These are phyloP conservation scores for Bipolaris victoriae DNA, from an alignment of 2,329 filamentous ascomycete species.

Conservation along the genomic window DNA sequence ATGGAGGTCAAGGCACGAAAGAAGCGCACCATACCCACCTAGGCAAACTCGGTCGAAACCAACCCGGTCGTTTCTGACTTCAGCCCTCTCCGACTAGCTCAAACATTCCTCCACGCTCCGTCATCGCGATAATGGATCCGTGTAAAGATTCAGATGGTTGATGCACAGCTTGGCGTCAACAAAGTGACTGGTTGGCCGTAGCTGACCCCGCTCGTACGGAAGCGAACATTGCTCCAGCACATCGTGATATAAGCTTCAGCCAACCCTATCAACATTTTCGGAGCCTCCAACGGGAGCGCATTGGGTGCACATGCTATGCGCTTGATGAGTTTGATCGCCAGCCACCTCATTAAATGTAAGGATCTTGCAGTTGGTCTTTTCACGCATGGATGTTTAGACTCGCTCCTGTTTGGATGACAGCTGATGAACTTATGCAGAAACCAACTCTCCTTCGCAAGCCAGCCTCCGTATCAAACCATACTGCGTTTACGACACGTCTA, in stretches of 20 bases:
- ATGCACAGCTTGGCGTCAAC: conserved; percentile 12
- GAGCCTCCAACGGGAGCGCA: background rate
- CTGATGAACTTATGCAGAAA: conserved; percentile 11
- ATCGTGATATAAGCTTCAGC: conserved; percentile 6
- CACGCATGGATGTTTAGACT: background rate
- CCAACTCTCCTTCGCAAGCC: conserved; percentile 1
- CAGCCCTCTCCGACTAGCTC: conserved; percentile 11
- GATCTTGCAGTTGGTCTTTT: background rate
- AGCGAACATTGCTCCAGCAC: conserved; percentile 13
- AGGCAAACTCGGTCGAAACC: conserved; percentile 22
- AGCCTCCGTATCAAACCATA: background rate
- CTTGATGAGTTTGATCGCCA: background rate
- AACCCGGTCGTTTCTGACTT: conserved; percentile 22
- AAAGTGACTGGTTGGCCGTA: conserved; percentile 11
- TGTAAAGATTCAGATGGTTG: conserved; percentile 5
- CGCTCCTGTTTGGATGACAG: background rate
- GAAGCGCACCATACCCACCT: conserved; percentile 31
- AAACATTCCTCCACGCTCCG: background rate
- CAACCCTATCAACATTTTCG: background rate
- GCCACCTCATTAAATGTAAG: background rate
- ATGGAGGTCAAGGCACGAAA: conserved; percentile 37
- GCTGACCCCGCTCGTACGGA: conserved; percentile 17
- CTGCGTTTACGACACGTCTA: background rate
- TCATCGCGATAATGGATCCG: conserved; percentile 4
- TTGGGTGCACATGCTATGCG: background rate